These are phyloP conservation scores for Metarhizium album DNA, from an alignment of 2,329 filamentous ascomycete species.

Conservation along the genomic window DNA sequence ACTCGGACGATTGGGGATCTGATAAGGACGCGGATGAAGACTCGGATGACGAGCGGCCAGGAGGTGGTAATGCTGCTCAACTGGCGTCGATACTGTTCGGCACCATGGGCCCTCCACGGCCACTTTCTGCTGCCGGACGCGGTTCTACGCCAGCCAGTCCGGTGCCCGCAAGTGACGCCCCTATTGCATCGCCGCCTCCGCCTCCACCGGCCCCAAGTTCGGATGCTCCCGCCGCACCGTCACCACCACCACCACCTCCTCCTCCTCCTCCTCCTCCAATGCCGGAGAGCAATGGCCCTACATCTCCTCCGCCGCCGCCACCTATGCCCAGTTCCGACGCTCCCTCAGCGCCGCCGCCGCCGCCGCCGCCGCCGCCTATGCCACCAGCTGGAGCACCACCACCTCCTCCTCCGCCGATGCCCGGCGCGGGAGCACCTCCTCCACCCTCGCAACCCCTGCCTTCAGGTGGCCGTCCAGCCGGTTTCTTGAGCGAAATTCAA, in stretches of 20 bases:
- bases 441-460: conserved; percentile 35
- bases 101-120: conserved; percentile 88
- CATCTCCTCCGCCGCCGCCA: conserved; percentile 16
- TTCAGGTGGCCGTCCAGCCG: conserved; percentile 39
- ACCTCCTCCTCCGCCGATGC: conserved; percentile 24
- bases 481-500: conserved; percentile 75
- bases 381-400: conserved; percentile 26
- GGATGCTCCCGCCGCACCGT: conserved; percentile 20
- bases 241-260: conserved; percentile 20
- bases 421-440: conserved; percentile 25
- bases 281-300: conserved; percentile 15
- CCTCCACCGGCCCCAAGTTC: conserved; percentile 17
- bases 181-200: conserved; percentile 28
- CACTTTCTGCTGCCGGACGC: conserved; percentile 71
- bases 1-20: conserved; percentile 73
- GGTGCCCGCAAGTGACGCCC: conserved; percentile 28
- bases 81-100: conserved; percentile 92
- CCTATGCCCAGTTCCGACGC: conserved; percentile 17
- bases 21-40: conserved; percentile 54
- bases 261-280: conserved; percentile 20
- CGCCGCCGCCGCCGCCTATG: conserved; percentile 22
- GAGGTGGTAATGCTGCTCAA: conserved; percentile 77
- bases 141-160: conserved; percentile 38
- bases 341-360: conserved; percentile 19
- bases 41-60: conserved; percentile 68